phyloP scores from a whole-genome alignment of 2,329 filamentous ascomycete genomes.

The Calonectria pseudoreteaudii region DNA sequence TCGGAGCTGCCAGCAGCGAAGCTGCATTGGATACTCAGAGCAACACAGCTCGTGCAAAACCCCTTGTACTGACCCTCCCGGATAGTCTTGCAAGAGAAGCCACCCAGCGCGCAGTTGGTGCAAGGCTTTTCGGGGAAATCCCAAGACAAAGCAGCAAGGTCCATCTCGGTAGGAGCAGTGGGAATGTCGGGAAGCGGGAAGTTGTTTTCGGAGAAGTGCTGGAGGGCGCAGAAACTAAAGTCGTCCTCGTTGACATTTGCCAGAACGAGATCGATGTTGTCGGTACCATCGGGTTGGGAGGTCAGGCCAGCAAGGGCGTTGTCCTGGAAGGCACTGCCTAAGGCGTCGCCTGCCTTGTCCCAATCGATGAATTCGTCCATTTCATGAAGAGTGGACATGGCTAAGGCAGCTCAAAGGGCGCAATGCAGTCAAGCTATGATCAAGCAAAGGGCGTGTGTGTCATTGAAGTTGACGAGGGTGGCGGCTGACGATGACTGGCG shows the following conservation, averaged over 20 bases:
- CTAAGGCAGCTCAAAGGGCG: constrained; percentile 33
- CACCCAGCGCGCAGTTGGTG: constrained; percentile 61
- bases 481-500: constrained; percentile 5
- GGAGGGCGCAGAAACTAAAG: constrained; percentile 69
- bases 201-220: constrained; percentile 64
- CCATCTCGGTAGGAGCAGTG: constrained; percentile 46
- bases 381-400: constrained; percentile 59
- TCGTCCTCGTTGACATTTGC: constrained; percentile 69
- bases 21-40: constrained; percentile 69
- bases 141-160: constrained; percentile 46
- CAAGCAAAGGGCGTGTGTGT: constrained; percentile 38
- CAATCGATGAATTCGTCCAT: constrained; percentile 75
- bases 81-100: constrained; percentile 71
- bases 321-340: constrained; percentile 48
- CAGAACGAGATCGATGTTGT: constrained; percentile 65
- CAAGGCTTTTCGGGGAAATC: constrained; percentile 63
- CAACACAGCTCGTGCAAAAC: constrained; percentile 73
- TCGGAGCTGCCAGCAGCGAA: constrained; percentile 56
- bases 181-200: constrained; percentile 45
- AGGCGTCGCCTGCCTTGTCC: constrained; percentile 61
- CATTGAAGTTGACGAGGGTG: constrained; percentile 9
- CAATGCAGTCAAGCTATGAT: constrained; percentile 23
- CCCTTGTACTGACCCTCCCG: constrained; percentile 69
- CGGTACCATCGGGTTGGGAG: constrained; percentile 43
- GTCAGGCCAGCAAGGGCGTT: constrained; percentile 51